A percentile compares a stretch with the other conserved stretches of the same genome.
These are phyloP conservation scores for Cnidoscolus chayamansa DNA, from an alignment of 441 rosid genomes.

Conservation along the genomic window DNA sequence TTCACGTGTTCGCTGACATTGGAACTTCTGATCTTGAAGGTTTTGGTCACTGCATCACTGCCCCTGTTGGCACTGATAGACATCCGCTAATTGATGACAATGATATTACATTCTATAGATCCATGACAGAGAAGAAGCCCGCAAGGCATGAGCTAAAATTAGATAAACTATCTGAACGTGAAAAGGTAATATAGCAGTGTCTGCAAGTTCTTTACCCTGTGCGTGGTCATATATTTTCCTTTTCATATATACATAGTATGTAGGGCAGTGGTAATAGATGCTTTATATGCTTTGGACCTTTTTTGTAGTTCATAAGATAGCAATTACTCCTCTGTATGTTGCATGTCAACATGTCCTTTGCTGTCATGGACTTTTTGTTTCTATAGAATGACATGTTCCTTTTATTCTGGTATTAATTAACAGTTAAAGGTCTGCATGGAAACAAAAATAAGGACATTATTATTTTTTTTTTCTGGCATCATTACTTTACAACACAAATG, in stretches of 20 bases:
- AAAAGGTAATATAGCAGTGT: conserved; percentile 51
- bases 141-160: conserved; percentile 53
- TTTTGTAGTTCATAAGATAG: background rate
- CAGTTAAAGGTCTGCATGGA: background rate
- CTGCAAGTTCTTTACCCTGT: conserved; percentile 10
- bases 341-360: conserved; percentile 3
- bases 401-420: background rate
- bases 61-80: conserved; percentile 38
- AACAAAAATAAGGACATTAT: background rate
- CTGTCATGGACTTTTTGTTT: conserved; percentile 1
- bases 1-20: conserved; percentile 26
- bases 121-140: conserved; percentile 63
- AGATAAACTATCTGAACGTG: conserved; percentile 71
- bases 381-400: background rate
- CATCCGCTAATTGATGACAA: conserved; percentile 42
- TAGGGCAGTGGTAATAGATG: background rate
- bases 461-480: background rate
- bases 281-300: conserved; percentile 1
- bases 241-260: background rate
- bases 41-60: conserved; percentile 57
- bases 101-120: conserved; percentile 51
- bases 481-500: conserved; percentile 6
- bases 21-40: conserved; percentile 46
- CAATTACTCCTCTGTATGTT: background rate
- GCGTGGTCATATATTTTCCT: conserved; percentile 4